Evolutionary conservation across 768 basidiomycete species (phyloP).

Genomic region (Pholiota microspora): DNA sequence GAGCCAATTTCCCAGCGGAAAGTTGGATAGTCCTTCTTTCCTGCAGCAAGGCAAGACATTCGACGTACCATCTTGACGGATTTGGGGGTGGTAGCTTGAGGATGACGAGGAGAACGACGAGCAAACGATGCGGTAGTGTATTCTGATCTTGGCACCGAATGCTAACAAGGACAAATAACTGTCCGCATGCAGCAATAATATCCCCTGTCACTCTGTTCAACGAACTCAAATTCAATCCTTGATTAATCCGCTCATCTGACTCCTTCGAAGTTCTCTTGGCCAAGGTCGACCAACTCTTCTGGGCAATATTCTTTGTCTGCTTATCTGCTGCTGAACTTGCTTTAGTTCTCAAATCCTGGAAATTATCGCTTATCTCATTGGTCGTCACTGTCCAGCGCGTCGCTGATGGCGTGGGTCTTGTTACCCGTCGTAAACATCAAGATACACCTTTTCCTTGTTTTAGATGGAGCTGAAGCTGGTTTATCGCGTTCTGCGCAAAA

Average conservation of each 20-base stretch:
- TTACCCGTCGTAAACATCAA: neutral
- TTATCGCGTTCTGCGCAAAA: conserved; percentile 56
- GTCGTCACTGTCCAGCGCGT: too few relatives aligned
- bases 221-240: too few relatives aligned
- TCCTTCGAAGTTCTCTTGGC: too few relatives aligned
- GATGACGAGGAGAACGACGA: conserved; percentile 29
- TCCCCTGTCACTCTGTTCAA: too few relatives aligned
- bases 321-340: too few relatives aligned
- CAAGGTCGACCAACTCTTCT: too few relatives aligned
- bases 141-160: neutral
- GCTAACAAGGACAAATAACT: neutral
- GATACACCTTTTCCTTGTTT: neutral
- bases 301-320: too few relatives aligned
- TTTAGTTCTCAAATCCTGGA: too few relatives aligned
- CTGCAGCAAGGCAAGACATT: conserved; percentile 9
- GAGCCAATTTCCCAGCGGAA: conserved; percentile 8
- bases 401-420: neutral
- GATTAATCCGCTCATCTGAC: too few relatives aligned
- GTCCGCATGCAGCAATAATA: neutral
- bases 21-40: conserved; percentile 8
- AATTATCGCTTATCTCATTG: too few relatives aligned
- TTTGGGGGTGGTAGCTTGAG: conserved; percentile 31
- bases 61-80: conserved; percentile 38
- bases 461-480: conserved; percentile 43
- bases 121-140: conserved; percentile 8